Base-by-base conservation (phyloP, 2,329 filamentous ascomycete species). In the Arthrinium phaeospermum region DNA sequence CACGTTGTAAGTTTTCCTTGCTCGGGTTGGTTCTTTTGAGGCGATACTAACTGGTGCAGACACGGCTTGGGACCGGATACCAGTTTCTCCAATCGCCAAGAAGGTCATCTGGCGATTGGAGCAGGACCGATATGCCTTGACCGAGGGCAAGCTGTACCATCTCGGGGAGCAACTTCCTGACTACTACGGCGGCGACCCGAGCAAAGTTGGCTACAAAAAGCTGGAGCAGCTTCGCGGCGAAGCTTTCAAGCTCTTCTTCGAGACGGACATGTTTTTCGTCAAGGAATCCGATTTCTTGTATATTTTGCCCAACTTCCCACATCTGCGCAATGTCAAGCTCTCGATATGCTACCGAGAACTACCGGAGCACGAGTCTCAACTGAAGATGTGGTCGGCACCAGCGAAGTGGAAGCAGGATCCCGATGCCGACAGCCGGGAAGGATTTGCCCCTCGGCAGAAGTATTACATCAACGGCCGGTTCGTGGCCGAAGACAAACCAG, bases 201-300 rank as follows among this genome's bases (percentile, higher is more conserved):
- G 80, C 16, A 79, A 78, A 6, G 78, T 90, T 79, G 79, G 81
- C 71, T 85, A 85, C 72, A 79, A 81, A 67, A 81, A 80, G 16
- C 83, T 84, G 49, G 83, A 88, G 74, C 81, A 81, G 71, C 84
- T 90, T 47, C 86, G 85, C 68, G 78, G 81, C 41, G 85, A 87
- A 61, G 87, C 88, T 19, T 85, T 85, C 81, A 83, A 87, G 71
- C 85, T 84, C 75, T 91, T 91, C 79, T 80, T 85, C 73, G 85
- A 85, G 24, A 87, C 88, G 78, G 88, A 92, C 75, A 86, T 92
- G 85, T 92, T 92, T 79, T 92, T 92, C 76, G 87, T 92, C 74
- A 92, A 91, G 85, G 83, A 89, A 70, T 90, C 89, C 44, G 91
- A 92, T 75, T 85, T 92, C 72, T 86, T 92, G 82, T 87, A 84